Evolutionary conservation across 176 grass and related monocot genomes (phyloP).

Genomic region (Carex myosuroides): DNA sequence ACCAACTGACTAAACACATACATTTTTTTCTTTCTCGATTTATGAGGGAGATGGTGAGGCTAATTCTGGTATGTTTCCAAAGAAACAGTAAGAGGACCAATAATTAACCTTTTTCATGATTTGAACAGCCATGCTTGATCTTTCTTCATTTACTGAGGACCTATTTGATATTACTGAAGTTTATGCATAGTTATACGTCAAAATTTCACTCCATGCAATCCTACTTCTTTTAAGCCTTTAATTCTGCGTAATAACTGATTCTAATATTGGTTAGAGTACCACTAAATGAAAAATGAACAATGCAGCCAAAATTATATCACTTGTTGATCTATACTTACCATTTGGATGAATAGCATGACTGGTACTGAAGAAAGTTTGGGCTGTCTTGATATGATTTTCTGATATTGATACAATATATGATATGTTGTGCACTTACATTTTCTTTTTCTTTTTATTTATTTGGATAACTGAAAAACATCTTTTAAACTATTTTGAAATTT

Average conservation of each 20-base stretch:
- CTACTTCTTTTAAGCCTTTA: background rate
- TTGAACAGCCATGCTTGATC: background rate
- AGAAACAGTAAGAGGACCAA: background rate
- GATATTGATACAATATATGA: background rate
- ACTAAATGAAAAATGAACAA: background rate
- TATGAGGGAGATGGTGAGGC: background rate
- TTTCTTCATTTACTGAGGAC: background rate
- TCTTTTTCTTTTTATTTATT: slow-evolving; percentile 16
- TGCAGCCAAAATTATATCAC: background rate
- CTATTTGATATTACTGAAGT: background rate
- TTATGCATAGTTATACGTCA: background rate
- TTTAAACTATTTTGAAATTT: slow-evolving; percentile 5
- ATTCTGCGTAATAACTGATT: background rate
- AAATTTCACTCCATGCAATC: background rate
- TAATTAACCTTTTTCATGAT: background rate
- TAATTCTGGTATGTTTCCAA: background rate
- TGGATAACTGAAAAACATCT: background rate
- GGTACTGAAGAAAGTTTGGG: background rate
- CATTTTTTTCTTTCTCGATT: background rate
- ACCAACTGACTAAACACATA: background rate
- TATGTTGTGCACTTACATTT: background rate
- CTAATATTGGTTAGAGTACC: background rate
- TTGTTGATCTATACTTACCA: background rate
- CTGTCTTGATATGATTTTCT: background rate
- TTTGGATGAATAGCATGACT: background rate